These are phyloP conservation scores for Echites panduratus DNA, from an alignment of 257 asterid species.

Conservation along the genomic window DNA sequence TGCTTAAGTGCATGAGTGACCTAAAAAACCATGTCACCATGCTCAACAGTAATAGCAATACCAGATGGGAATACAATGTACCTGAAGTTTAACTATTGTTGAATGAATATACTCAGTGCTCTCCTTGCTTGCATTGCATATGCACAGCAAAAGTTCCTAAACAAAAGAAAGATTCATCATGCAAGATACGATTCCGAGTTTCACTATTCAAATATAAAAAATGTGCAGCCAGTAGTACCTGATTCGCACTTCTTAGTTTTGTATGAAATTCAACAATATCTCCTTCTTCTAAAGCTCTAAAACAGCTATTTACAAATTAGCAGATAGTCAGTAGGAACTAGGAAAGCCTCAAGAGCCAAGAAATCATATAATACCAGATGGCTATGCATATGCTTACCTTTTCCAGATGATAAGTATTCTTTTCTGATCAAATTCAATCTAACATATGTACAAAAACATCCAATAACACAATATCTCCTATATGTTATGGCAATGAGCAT, in stretches of 20 bases:
- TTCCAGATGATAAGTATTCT: neutral
- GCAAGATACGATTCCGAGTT: neutral
- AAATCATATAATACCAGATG: neutral
- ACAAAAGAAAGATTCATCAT: slow-evolving; percentile 18
- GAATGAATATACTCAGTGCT: slow-evolving; percentile 85
- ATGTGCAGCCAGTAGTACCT: slow-evolving; percentile 36
- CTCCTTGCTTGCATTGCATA: slow-evolving; percentile 83
- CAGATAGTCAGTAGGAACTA: slow-evolving; percentile 1
- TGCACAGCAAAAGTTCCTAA: slow-evolving; percentile 84
- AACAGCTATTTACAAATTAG: slow-evolving; percentile 57
- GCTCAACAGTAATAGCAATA: neutral
- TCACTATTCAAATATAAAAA: neutral
- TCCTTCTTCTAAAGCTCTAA: slow-evolving; percentile 81
- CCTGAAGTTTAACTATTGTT: slow-evolving; percentile 88
- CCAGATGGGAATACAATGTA: slow-evolving; percentile 24
- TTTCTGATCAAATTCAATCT: neutral
- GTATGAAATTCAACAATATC: slow-evolving; percentile 59
- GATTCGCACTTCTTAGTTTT: slow-evolving; percentile 63
- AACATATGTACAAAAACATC: neutral
- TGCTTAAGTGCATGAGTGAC: neutral
- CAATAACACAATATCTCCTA: neutral
- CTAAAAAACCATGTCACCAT: neutral
- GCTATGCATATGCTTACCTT: neutral
- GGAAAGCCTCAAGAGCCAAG: neutral
- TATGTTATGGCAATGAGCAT: neutral